Evolutionary conservation across 345 rosid genomes (phyloP), one percentile per base, ranked within the genome.

Genomic region (Eucalyptus sp.): DNA sequence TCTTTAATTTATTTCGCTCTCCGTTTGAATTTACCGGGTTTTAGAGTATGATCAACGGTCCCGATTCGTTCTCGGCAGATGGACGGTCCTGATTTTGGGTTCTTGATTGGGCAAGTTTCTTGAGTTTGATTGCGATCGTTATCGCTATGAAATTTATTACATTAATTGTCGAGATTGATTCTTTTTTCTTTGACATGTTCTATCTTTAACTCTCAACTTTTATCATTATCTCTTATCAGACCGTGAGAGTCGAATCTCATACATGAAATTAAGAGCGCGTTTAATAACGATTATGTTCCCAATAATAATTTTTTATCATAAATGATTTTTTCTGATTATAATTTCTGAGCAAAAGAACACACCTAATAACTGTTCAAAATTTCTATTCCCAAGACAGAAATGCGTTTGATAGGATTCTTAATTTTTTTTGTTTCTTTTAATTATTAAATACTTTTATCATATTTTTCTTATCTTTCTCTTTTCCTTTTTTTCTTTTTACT

Each of bases 261-360:
- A 51, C 0, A 17, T 18, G 4, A 1, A 52, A 52, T 0, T 18
- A 52, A 7, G 1, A 52, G 4, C 0, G 24, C 10, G 0, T 18
- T 52, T 7, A 0, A 18, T 52, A 52, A 52, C 10, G 2, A 52
- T 52, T 52, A 0, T 52, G 0, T 3, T 52, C 1, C 0, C 1
- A 0, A 52, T 52, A 52, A 52, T 52, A 52, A 18, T 52, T 18
- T 17, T 52, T 52, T 52, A 52, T 52, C 0, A 52, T 0, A 52
- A 52, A 52, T 52, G 0, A 7, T 18, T 18, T 52, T 52, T 13
- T 3, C 44, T 1, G 0, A 52, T 52, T 51, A 2, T 33, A 33
- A 33, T 33, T 33, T 33, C 37, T 33, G 3, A 33, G 3, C 37
- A 33, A 33, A 50, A 50, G 1, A 51, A 17, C 22, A 0, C 4